Percentiles rank a stretch among this genome's conserved stretches.
These are phyloP conservation scores for Lunularia cruciata DNA, from an alignment of 225 moss, liverwort and hornwort species.

Conservation along the genomic window DNA sequence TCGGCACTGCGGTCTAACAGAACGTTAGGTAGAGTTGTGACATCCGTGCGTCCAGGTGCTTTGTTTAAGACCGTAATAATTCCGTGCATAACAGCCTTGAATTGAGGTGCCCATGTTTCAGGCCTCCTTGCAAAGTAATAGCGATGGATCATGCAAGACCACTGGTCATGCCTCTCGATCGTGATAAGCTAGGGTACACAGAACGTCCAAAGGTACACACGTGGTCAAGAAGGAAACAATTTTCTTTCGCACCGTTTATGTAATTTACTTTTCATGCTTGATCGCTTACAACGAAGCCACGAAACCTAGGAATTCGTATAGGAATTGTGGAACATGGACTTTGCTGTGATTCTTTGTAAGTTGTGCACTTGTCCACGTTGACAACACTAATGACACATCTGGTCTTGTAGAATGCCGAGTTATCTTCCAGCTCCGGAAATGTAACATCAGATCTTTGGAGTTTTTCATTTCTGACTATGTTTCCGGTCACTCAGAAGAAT, in stretches of 20 bases:
- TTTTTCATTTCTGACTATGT: background rate
- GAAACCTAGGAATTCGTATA: too few relatives aligned
- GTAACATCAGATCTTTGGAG: conserved; percentile 1
- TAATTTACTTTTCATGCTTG: too few relatives aligned
- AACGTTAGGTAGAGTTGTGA: too few relatives aligned
- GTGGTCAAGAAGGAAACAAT: background rate
- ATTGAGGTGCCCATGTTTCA: conserved; percentile 4
- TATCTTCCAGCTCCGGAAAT: background rate
- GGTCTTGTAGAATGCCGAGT: too few relatives aligned
- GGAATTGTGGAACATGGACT: too few relatives aligned
- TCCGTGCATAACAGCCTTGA: background rate
- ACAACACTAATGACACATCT: too few relatives aligned
- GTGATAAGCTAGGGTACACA: conserved; percentile 16
- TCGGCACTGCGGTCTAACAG: too few relatives aligned
- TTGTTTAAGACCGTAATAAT: background rate
- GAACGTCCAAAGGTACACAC: conserved; percentile 26
- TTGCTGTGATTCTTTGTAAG: too few relatives aligned
- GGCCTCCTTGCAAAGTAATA: conserved; percentile 5
- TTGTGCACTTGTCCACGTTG: too few relatives aligned
- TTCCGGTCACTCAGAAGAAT: background rate
- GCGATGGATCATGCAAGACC: conserved; percentile 22
- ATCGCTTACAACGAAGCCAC: too few relatives aligned
- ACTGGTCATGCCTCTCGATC: conserved; percentile 17
- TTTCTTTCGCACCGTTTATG: too few relatives aligned
- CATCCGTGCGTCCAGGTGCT: background rate